Evolutionary conservation across 768 basidiomycete species (phyloP).

Genomic region (Pleurotus giganteus): DNA sequence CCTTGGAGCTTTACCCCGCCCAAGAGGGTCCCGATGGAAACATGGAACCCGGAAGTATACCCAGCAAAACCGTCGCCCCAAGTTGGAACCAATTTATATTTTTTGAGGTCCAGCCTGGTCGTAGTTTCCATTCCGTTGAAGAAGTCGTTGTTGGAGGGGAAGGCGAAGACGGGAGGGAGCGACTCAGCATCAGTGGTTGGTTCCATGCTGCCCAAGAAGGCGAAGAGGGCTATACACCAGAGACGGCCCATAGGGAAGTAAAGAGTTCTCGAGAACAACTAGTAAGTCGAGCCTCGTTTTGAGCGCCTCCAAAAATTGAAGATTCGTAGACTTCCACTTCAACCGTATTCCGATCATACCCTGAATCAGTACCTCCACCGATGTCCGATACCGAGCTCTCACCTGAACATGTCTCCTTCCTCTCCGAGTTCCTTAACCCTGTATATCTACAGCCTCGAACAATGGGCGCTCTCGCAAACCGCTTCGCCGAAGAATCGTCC

Average conservation of each 20-base stretch:
- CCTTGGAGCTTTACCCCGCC: slow-evolving; percentile 89
- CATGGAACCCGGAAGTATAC: slow-evolving; percentile 66
- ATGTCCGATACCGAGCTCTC: slow-evolving; percentile 54
- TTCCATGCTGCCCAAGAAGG: slow-evolving; percentile 92
- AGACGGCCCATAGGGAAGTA: slow-evolving; percentile 38
- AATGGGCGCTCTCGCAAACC: slow-evolving; percentile 72
- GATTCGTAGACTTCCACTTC: slow-evolving; percentile 55
- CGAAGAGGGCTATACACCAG: slow-evolving; percentile 79
- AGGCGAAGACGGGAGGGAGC: slow-evolving; percentile 62
- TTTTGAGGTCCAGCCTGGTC: slow-evolving; percentile 91
- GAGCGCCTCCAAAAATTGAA: slow-evolving; percentile 11
- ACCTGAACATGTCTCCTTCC: slow-evolving; percentile 62
- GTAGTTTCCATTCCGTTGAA: slow-evolving; percentile 95
- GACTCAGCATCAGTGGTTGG: slow-evolving; percentile 94
- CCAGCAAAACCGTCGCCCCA: slow-evolving; percentile 68
- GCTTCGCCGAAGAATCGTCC: slow-evolving; percentile 85
- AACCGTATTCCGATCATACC: slow-evolving; percentile 57
- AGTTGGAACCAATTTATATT: slow-evolving; percentile 90
- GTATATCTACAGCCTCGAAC: slow-evolving; percentile 85
- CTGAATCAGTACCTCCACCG: slow-evolving; percentile 43
- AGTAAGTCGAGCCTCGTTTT: slow-evolving; percentile 46
- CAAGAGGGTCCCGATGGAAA: slow-evolving; percentile 55
- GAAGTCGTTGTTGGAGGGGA: slow-evolving; percentile 86
- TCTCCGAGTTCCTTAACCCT: slow-evolving; percentile 83
- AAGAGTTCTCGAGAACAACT: slow-evolving; percentile 93